These are phyloP conservation scores for Tetrapisispora namnaoensis DNA, from an alignment of 805 yeast genomes.

Conservation along the genomic window DNA sequence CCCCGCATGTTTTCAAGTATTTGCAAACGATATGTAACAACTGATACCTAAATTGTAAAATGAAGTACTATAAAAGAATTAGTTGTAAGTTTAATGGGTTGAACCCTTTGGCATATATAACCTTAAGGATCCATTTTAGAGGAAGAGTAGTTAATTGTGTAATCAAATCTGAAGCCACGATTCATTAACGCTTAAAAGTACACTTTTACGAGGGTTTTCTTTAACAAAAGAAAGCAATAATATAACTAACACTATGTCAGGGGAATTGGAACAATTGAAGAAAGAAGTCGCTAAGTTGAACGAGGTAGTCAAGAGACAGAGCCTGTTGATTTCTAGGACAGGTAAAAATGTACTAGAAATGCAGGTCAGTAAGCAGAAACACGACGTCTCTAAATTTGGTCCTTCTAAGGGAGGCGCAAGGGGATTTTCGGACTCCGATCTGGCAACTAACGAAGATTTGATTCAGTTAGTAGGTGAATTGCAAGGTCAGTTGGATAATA, in stretches of 20 bases:
- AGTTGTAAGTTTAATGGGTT: not conserved
- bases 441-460: constrained; percentile 72
- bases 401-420: constrained; percentile 3
- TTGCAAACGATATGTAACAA: not conserved
- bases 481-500: constrained; percentile 72
- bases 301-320: constrained; percentile 52
- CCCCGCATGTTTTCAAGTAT: not conserved
- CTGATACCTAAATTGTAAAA: not conserved
- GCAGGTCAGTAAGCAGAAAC: constrained; percentile 48
- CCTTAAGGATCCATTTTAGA: too few species aligned
- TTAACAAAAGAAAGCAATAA: not conserved
- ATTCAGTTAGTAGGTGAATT: constrained; percentile 82
- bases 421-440: constrained; percentile 40
- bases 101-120: too few species aligned
- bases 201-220: too few species aligned
- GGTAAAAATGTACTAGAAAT: constrained; percentile 69
- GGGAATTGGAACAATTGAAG: constrained; percentile 24
- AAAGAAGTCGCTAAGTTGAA: constrained; percentile 43
- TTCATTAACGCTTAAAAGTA: too few species aligned
- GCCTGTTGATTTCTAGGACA: constrained; percentile 56
- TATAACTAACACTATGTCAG: not conserved
- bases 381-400: constrained; percentile 28
- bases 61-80: not conserved
- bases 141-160: too few species aligned
- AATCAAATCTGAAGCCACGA: too few species aligned